Conservation (phyloP, 179 eudicot species). For the Actinidia arguta region DNA sequence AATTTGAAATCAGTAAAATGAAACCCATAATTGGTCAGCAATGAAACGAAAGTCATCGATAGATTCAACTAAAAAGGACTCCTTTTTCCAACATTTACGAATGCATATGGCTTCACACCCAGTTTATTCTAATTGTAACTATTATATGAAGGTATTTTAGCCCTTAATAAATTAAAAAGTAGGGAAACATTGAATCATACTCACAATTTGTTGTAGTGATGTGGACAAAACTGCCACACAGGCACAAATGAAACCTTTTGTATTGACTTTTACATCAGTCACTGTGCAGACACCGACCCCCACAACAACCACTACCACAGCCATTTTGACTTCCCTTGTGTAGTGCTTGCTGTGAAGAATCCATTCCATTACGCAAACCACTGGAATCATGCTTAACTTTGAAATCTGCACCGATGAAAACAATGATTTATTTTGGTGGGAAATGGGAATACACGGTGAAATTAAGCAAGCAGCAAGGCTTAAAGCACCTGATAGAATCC, state of each 20-base stretch:
- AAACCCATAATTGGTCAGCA: background rate
- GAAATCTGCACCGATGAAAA: constrained; percentile 50
- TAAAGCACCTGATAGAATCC: constrained; percentile 61
- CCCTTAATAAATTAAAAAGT: background rate
- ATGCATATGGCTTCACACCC: background rate
- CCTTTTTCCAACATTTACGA: no score
- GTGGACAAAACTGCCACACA: constrained; percentile 66
- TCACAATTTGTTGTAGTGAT: constrained; percentile 79
- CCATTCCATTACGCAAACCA: constrained; percentile 82
- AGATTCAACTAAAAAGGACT: background rate
- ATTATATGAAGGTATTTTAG: background rate
- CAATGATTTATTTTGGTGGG: constrained; percentile 12
- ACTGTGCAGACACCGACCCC: constrained; percentile 91
- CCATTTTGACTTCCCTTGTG: constrained; percentile 67
- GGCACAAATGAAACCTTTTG: constrained; percentile 77
- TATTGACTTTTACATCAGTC: constrained; percentile 75
- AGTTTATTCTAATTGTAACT: background rate
- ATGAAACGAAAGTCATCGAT: no score
- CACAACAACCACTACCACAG: constrained; percentile 71
- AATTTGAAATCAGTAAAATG: background rate
- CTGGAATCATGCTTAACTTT: constrained; percentile 82
- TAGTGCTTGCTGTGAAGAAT: constrained; percentile 66
- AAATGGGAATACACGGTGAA: background rate
- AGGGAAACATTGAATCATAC: constrained; percentile 24
- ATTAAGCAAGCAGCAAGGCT: background rate